Base-by-base conservation (phyloP, 164 flowering plant species). In the Umbellularia californica region DNA sequence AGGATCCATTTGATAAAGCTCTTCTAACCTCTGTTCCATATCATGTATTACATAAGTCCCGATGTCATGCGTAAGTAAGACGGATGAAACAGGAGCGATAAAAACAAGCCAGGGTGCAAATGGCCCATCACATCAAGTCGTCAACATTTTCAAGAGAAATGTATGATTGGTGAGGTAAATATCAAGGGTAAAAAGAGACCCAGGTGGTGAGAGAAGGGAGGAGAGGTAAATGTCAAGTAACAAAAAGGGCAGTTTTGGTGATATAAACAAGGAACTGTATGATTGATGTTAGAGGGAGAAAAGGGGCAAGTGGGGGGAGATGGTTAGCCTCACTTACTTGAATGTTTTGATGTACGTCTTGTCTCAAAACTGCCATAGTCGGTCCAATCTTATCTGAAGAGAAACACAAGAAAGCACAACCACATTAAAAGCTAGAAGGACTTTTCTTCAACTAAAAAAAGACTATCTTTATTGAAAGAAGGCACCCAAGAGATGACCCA, bases 301-400 rank as follows among this genome's bases (percentile, higher is more conserved):
- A 25, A 27, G 28, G 28, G 13, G 41, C 10, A 17, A 14, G 0
- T 19, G n/a, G 3, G 28, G 14, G 20, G 17, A 55, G 5, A 55
- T 55, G 60, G 60, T 11, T 17, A 7, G 50, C 3, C 22, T 0
- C 20, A 17, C 33, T 67, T 78, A 88, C 97, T 95, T 89, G 85
- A 70, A 92, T 87, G 76, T 93, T 92, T 72, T 87, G 90, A 78
- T 84, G 70, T 28, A 93, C 75, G 79, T 93, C 98, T 83, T 88
- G 92, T 84, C 97, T 88, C 74, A 93, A 78, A 55, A 93, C 98
- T 50, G 89, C 88, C 98, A 92, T 91, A 62, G 94, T 86, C 72
- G 98, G 94, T 24, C 98, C 98, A 35, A 92, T 89, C 90, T 93
- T 93, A 89, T 92, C 98, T 93, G 89, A 86, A 88, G 62, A 70